Evolutionary conservation across 495 filamentous ascomycete genomes (phyloP), one percentile per base, ranked within the genome.

Genomic region (Annulohypoxylon moriforme): DNA sequence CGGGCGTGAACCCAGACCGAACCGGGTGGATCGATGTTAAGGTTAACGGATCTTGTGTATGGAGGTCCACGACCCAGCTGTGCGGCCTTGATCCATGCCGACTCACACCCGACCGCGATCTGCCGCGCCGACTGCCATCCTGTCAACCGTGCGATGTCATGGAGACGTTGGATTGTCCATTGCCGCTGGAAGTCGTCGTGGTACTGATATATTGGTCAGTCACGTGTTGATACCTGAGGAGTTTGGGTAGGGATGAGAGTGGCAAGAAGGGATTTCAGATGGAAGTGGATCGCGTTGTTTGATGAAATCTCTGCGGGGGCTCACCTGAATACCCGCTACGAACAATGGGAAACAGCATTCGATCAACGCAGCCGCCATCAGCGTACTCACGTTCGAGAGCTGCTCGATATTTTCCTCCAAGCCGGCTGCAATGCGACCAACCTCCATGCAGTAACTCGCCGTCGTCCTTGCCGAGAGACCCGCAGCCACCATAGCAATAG

Each of bases 401-500:
- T 84, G 81, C 3, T 85, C 84, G 59, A 87, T 83, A 33, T 88
- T 85, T 52, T 94, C 93, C 7, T 89, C 86, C 36, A 98, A 84
- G 1, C 93, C 96, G 0, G 93, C 93, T 6, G 88, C 86, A 53
- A 98, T 94, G 6, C 90, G 87, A 36, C 94, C 95, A 33, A 98
- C 89, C 63, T 89, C 87, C 69, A 90, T 88, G 2, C 94, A 92
- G 77, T 87, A 91, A 0, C 76, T 76, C 8, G 85, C 87, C 3
- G 96, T 97, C 55, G 89, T 85, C 3, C 81, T 79, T 0, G 93
- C 91, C 7, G 89, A 87, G 36, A 96, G 85, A 10, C 88, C 89
- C 0, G 92, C 91, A 5, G 94, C 93, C 42, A 92, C 84, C 89
- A 97, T 95, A 60, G 94, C 90, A n/a, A 93, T 87, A 0, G 95